These are phyloP conservation scores for Euphorbia tirucalli DNA, from an alignment of 345 rosid species.

Conservation along the genomic window DNA sequence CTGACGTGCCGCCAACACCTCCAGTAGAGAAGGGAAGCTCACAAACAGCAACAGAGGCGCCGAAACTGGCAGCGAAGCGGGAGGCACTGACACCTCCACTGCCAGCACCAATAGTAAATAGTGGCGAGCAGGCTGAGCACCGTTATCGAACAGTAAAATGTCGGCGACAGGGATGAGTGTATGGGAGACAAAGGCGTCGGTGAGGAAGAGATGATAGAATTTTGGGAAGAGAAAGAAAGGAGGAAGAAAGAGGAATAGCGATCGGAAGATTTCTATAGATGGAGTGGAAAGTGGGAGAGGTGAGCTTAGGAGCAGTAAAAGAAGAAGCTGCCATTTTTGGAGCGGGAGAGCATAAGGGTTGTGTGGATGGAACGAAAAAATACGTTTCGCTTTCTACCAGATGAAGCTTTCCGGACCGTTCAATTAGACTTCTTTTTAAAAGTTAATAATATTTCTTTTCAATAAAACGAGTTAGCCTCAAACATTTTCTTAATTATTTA, in stretches of 20 bases:
- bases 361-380: background rate
- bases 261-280: slow-evolving; percentile 40
- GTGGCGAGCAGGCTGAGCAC: slow-evolving; percentile 49
- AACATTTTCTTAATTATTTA: too few species aligned
- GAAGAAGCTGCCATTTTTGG: slow-evolving; percentile 40
- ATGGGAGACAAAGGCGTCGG: slow-evolving; percentile 23
- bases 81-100: slow-evolving; percentile 98
- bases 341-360: too few species aligned
- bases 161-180: slow-evolving; percentile 25
- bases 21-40: slow-evolving; percentile 93
- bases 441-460: too few species aligned
- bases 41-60: slow-evolving; percentile 88
- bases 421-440: too few species aligned
- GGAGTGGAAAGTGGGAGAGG: slow-evolving; percentile 50
- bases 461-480: too few species aligned
- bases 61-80: slow-evolving; percentile 81
- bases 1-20: slow-evolving; percentile 98
- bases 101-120: slow-evolving; percentile 96
- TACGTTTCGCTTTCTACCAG: too few species aligned
- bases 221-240: slow-evolving; percentile 31
- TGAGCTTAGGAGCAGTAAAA: slow-evolving; percentile 57
- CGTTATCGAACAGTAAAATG: slow-evolving; percentile 49
- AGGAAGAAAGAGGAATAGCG: slow-evolving; percentile 26
- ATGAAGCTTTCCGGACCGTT: too few species aligned
- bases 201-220: slow-evolving; percentile 32